A percentile compares a stretch with the other conserved stretches of the same genome.
These are phyloP conservation scores for Penicillium sclerotigenum DNA, from an alignment of 2,329 filamentous ascomycete species.

Conservation along the genomic window DNA sequence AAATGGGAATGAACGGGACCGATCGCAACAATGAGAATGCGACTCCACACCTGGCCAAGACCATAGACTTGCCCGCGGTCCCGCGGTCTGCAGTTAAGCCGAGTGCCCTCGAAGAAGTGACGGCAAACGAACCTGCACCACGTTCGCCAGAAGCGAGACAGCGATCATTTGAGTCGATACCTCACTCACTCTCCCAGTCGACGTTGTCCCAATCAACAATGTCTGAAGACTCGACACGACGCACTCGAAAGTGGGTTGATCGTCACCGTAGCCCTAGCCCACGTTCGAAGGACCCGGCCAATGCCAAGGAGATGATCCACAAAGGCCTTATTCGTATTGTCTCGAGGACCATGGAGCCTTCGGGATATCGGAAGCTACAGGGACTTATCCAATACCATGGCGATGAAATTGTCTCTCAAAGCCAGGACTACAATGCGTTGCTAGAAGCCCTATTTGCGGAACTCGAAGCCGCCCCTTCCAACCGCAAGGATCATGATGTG, in stretches of 20 bases:
- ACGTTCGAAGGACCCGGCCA: constrained; percentile 38
- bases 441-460: constrained; percentile 38
- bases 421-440: constrained; percentile 38
- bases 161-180: constrained; percentile 10
- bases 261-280: constrained; percentile 37
- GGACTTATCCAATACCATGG: constrained; percentile 38
- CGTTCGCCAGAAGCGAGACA: constrained; percentile 17
- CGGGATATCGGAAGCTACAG: constrained; percentile 44
- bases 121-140: constrained; percentile 35
- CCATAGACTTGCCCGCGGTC: constrained; percentile 16
- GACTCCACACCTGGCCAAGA: constrained; percentile 12
- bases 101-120: constrained; percentile 40
- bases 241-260: constrained; percentile 35
- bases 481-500: constrained; percentile 34
- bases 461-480: constrained; percentile 33
- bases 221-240: constrained; percentile 27
- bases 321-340: constrained; percentile 39
- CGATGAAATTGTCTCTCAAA: constrained; percentile 35
- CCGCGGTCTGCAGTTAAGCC: constrained; percentile 25
- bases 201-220: constrained; percentile 1
- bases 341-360: constrained; percentile 38
- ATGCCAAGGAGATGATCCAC: constrained; percentile 39
- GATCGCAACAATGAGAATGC: constrained; percentile 28
- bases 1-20: not conserved
- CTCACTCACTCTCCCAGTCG: constrained; percentile 10